Percentiles rank a stretch among this genome's conserved stretches.
phyloP scores from a whole-genome alignment of 495 filamentous ascomycete species.

The Cladorrhinum samala region DNA sequence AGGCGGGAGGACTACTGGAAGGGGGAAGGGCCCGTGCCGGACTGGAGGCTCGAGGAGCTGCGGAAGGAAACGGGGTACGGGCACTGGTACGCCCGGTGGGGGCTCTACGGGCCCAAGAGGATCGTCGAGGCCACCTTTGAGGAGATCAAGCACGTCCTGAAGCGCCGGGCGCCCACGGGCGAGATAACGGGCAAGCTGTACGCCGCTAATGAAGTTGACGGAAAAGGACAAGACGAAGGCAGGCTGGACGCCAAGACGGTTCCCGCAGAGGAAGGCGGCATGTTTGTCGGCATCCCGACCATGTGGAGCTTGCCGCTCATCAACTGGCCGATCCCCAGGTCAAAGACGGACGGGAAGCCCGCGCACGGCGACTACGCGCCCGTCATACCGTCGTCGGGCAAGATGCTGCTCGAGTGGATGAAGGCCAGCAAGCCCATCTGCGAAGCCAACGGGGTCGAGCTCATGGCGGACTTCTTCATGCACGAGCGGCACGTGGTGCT shows the following conservation, averaged over 20 bases:
- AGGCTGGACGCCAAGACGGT: conserved; percentile 36
- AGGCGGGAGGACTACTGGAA: conserved; percentile 40
- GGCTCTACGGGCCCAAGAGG: conserved; percentile 39
- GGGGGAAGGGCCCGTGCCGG: conserved; percentile 40
- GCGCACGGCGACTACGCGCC: conserved; percentile 41
- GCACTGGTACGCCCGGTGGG: conserved; percentile 43
- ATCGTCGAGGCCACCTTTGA: conserved; percentile 43
- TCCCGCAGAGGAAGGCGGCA: conserved; percentile 29
- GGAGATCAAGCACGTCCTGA: conserved; percentile 34
- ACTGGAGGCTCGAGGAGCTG: conserved; percentile 39
- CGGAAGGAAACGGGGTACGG: conserved; percentile 37
- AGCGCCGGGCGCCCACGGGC: conserved; percentile 31
- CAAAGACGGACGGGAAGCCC: conserved; percentile 24
- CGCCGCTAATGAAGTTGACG: too few species aligned
- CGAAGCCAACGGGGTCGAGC: conserved; percentile 36
- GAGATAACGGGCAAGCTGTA: conserved; percentile 32
- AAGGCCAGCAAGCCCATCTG: conserved; percentile 30
- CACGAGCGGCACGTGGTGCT: conserved; percentile 36
- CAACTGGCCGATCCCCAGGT: conserved; percentile 30
- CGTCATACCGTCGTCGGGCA: conserved; percentile 35
- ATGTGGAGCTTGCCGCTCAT: conserved; percentile 39
- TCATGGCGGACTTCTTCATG: conserved; percentile 42
- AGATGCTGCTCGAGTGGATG: conserved; percentile 35
- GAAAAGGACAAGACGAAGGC: conserved; percentile 21
- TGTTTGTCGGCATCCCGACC: conserved; percentile 35